Percentiles rank a stretch among this genome's conserved stretches.
Evolutionary conservation across 345 rosid genomes (phyloP).

Genomic region (Arabidopsis thaliana): TAIR10.1 NC_003070.9:29441501-29442000

Average conservation of each 20-base stretch:
- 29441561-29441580: background rate
- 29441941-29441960: background rate
- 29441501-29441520: background rate
- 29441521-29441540: background rate
- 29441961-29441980: background rate
- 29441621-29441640: constrained; percentile 34
- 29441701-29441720: constrained; percentile 21
- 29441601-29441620: constrained; percentile 22
- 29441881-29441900: background rate
- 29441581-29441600: constrained; percentile 24
- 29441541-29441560: background rate
- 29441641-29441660: constrained; percentile 33
- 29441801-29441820: background rate
- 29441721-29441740: background rate
- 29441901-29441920: background rate
- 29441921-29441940: too few species aligned
- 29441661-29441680: constrained; percentile 36
- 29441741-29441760: background rate
- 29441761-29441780: background rate
- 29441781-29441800: background rate
- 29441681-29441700: constrained; percentile 19
- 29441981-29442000: background rate
- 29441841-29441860: constrained; percentile 10
- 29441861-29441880: constrained; percentile 8
- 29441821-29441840: background rate